These are phyloP conservation scores for Fremontodendron californicum DNA, from an alignment of 345 rosid species.

Conservation along the genomic window DNA sequence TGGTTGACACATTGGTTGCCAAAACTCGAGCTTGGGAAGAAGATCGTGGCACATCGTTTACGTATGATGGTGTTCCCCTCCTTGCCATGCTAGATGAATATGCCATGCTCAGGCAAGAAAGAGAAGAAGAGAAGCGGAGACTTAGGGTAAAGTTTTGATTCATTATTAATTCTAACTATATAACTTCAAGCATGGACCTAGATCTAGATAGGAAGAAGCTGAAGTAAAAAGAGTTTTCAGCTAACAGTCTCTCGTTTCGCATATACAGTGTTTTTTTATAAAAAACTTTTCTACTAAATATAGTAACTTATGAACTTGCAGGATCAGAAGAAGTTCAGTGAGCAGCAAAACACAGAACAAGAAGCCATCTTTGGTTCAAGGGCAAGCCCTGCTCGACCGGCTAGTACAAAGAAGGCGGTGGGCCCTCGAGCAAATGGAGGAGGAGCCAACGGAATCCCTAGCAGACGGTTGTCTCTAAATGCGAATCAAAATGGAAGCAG, in stretches of 20 bases:
- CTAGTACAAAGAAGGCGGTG: conserved; percentile 60
- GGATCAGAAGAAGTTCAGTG: conserved; percentile 87
- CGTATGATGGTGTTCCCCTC: conserved; percentile 88
- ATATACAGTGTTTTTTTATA: neutral
- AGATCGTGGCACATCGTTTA: conserved; percentile 52
- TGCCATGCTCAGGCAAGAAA: conserved; percentile 85
- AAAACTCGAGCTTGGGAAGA: conserved; percentile 93
- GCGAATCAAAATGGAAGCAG: conserved; percentile 70
- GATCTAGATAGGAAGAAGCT: neutral
- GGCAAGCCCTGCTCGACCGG: conserved; percentile 83
- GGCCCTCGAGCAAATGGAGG: conserved; percentile 77
- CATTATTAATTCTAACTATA: neutral
- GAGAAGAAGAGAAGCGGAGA: conserved; percentile 91
- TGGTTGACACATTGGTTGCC: conserved; percentile 81
- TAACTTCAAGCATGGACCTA: neutral
- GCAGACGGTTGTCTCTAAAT: conserved; percentile 75
- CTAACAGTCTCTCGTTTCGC: neutral
- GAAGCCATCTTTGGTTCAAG: conserved; percentile 59
- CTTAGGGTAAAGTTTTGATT: conserved; percentile 45
- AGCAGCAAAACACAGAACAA: conserved; percentile 76
- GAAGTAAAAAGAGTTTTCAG: neutral
- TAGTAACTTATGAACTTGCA: conserved; percentile 11
- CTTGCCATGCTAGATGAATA: conserved; percentile 97
- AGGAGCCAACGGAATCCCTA: conserved; percentile 71
- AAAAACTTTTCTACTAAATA: neutral